Percentiles rank a stretch among this genome's conserved stretches.
Conservation (phyloP, 2,329 filamentous ascomycete genomes). For the Fusarium sororula region DNA sequence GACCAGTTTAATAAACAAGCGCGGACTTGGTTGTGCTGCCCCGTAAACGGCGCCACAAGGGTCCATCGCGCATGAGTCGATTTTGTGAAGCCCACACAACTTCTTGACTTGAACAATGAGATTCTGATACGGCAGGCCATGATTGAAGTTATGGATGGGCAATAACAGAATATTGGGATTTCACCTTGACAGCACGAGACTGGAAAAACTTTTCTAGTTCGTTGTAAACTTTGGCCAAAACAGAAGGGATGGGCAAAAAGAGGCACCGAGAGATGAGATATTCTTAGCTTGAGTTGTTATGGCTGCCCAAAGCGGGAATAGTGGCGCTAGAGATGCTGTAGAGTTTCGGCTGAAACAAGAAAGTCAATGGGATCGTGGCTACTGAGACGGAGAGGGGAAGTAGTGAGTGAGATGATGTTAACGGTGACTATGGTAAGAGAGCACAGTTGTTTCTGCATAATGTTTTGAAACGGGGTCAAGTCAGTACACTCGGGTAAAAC, state of each 20-base stretch:
- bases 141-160: neutral
- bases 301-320: slow-evolving; percentile 20
- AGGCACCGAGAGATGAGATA: neutral
- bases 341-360: slow-evolving; percentile 4
- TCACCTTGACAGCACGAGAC: neutral
- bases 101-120: neutral
- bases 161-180: neutral
- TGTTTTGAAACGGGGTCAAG: slow-evolving; percentile 3
- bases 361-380: neutral
- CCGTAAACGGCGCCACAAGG: slow-evolving; percentile 37
- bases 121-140: neutral
- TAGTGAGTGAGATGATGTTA: slow-evolving; percentile 5
- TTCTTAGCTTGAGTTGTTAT: neutral
- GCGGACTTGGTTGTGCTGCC: slow-evolving; percentile 6
- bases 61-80: slow-evolving; percentile 29
- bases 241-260: slow-evolving; percentile 14
- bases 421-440: slow-evolving; percentile 9
- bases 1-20: slow-evolving; percentile 1
- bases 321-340: neutral
- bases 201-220: slow-evolving; percentile 9
- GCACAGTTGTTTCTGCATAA: neutral
- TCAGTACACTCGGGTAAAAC: neutral
- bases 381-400: neutral
- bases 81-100: slow-evolving; percentile 30
- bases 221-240: slow-evolving; percentile 3